phyloP scores from a whole-genome alignment of 2,329 filamentous ascomycete species.

The Stachybotrys echinatus region DNA sequence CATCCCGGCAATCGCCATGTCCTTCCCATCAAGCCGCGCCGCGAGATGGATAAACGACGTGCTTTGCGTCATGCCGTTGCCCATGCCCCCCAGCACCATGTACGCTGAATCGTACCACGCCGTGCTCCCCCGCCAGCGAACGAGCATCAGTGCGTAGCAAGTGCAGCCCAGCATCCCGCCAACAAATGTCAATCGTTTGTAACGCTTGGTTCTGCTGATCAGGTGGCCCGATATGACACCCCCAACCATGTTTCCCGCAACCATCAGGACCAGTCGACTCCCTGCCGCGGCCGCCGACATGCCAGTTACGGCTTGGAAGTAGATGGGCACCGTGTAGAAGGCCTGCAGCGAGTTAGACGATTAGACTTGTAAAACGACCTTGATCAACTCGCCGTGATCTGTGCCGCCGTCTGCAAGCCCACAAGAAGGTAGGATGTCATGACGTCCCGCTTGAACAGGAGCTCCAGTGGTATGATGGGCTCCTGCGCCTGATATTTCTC shows the following conservation, averaged over 20 bases:
- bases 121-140: background rate
- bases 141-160: background rate
- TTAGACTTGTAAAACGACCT: background rate
- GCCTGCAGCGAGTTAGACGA: no score
- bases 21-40: background rate
- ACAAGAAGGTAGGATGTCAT: background rate
- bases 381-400: background rate
- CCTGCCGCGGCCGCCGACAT: background rate
- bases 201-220: background rate
- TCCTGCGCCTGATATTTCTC: background rate
- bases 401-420: background rate
- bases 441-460: background rate
- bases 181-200: background rate
- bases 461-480: background rate
- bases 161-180: background rate
- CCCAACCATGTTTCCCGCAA: background rate
- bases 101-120: background rate
- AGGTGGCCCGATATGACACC: background rate
- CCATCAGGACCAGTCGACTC: background rate
- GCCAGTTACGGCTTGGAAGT: background rate
- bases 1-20: background rate
- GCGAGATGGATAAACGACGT: constrained; percentile 1
- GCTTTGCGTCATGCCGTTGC: background rate
- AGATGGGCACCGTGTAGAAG: constrained; percentile 1
- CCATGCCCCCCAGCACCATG: background rate